Evolutionary conservation across 83 land plant genomes (phyloP).

Genomic region (Diphasiastrum complanatum): DNA sequence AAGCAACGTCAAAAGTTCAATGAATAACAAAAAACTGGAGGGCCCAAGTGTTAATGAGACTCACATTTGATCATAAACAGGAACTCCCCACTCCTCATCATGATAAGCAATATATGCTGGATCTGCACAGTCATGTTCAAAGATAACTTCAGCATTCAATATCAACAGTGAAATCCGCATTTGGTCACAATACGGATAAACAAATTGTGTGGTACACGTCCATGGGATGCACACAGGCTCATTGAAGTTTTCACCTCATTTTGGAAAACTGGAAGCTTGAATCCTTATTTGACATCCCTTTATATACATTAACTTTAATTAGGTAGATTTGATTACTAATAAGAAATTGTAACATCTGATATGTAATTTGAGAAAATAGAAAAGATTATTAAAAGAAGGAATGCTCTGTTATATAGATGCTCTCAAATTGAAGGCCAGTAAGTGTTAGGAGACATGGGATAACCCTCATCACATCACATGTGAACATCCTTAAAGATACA

Average conservation of each 20-base stretch:
- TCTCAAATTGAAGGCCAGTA: no score
- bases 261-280: no score
- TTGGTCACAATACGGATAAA: no score
- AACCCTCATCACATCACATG: no score
- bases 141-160: background rate
- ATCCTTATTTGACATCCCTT: background rate
- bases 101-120: constrained; percentile 19
- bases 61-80: constrained; percentile 23
- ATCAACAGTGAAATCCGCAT: background rate
- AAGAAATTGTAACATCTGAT: background rate
- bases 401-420: no score
- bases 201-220: background rate
- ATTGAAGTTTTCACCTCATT: no score
- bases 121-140: constrained; percentile 2
- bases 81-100: constrained; percentile 23
- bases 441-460: no score
- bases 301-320: background rate
- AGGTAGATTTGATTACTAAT: background rate
- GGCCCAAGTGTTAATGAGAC: background rate
- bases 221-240: background rate
- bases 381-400: no score
- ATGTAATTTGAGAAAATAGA: background rate
- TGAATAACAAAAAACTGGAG: background rate
- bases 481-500: no score
- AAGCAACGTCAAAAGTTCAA: background rate